A percentile compares a stretch with the other conserved stretches of the same genome.
These are phyloP conservation scores for Phytophthora pini DNA, from an alignment of 352 stramenopile genomes.

Conservation along the genomic window DNA sequence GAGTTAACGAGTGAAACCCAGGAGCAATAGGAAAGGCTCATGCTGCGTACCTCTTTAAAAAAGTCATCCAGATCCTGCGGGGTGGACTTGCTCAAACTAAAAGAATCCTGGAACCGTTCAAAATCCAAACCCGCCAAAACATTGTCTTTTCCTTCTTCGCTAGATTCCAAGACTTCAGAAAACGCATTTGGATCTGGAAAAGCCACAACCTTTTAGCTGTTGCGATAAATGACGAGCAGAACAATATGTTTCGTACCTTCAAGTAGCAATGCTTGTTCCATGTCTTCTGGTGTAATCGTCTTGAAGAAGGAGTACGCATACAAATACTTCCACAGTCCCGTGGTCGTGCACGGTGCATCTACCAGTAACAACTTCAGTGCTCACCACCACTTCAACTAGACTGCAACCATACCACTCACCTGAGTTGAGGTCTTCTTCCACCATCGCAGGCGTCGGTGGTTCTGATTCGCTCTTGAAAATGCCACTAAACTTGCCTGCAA, in stretches of 20 bases:
- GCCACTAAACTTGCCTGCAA: conserved; percentile 26
- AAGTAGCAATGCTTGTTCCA: conserved; percentile 60
- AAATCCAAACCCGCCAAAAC: conserved; percentile 12
- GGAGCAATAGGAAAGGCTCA: too few species aligned
- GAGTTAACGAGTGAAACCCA: too few species aligned
- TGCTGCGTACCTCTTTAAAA: conserved; percentile 50
- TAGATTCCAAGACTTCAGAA: conserved; percentile 20
- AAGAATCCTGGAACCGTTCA: conserved; percentile 26
- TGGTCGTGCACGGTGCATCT: conserved; percentile 75
- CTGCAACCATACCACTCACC: conserved; percentile 34
- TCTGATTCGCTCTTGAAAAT: conserved; percentile 34
- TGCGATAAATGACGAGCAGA: too few species aligned
- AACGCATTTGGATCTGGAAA: conserved; percentile 27
- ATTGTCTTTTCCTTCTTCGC: conserved; percentile 14
- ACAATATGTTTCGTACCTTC: conserved; percentile 41
- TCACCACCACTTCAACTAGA: conserved; percentile 4
- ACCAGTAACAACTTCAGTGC: conserved; percentile 1
- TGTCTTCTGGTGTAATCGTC: conserved; percentile 61
- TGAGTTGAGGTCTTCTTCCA: conserved; percentile 74
- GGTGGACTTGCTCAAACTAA: conserved; percentile 22
- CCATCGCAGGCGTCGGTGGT: conserved; percentile 42
- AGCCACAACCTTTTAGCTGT: too few species aligned
- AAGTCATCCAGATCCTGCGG: conserved; percentile 43
- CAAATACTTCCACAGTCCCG: conserved; percentile 73
- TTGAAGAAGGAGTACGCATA: conserved; percentile 71